Base-by-base conservation (phyloP, 495 filamentous ascomycete species). In the Jackrogersella minutella region DNA sequence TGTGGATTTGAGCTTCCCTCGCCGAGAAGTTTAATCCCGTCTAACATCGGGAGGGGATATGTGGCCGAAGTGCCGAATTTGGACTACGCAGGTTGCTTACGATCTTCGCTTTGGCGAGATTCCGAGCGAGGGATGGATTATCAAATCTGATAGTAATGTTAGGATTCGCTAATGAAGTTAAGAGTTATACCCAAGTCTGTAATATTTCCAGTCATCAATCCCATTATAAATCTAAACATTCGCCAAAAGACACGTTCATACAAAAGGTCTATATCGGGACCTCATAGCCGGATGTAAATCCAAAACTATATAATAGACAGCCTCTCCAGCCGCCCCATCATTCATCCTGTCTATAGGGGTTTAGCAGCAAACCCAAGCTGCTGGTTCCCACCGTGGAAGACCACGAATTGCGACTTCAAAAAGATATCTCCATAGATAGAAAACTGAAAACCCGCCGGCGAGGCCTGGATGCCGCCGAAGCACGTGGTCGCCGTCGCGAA, bases 381-480 rank as follows among this genome's bases (percentile, higher is more conserved):
- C 78, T 79, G 75, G 5, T 74, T 79, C 28, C 77, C 77, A 30
- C 81, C 79, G 56, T 93, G 86, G 67, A 93, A 93, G 3, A 96
- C 87, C 9, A 89, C 90, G 62, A 91, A 93, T 74, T 92, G 88
- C 72, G 84, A 85, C 83, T 95, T 93, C 60, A 96, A 83, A 77
- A 93, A 93, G 58, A 94, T 85, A 61, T 93, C 91, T 21, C 92
- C 91, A 55, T 92, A 90, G 69, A 96, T 93, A 33, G 85, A 84
- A 71, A 91, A 87, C 14, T 79, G 83, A 36, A 92, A 80, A 31
- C 85, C 85, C 22, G 77, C 75, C 59, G 88, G 66, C 3, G 64
- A 81, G 53, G 78, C 80, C 80, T 92, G 90, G 41, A 91, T 81
- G 16, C 87, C 87, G 33, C 90, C 90, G 61, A 83, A 89, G 77